These are phyloP conservation scores for Ceratocystis cubensis DNA, from an alignment of 2,329 filamentous ascomycete species.

Conservation along the genomic window DNA sequence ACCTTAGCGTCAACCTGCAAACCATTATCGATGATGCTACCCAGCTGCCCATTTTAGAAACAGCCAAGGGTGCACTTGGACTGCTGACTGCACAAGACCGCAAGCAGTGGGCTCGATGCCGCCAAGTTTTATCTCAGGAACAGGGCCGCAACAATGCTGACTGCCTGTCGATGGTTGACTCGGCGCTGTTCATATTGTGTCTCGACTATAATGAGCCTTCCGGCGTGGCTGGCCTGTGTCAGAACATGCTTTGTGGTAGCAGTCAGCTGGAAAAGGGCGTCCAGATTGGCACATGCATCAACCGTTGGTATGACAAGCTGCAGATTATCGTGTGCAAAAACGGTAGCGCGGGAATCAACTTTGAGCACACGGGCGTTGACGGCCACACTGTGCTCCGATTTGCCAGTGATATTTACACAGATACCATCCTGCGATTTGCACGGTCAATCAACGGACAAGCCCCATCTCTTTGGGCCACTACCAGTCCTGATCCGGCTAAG, in stretches of 20 bases:
- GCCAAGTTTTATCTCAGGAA: conserved; percentile 77
- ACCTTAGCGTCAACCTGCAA: conserved; percentile 79
- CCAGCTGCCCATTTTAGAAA: conserved; percentile 80
- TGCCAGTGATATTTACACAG: conserved; percentile 90
- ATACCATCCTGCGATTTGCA: conserved; percentile 92
- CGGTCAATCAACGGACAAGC: conserved; percentile 80
- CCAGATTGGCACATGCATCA: conserved; percentile 94
- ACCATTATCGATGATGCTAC: conserved; percentile 85
- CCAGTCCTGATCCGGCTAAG: conserved; percentile 83
- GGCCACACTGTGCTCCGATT: conserved; percentile 94
- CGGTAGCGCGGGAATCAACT: conserved; percentile 96
- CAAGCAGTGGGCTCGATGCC: conserved; percentile 84
- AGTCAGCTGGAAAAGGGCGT: conserved; percentile 85
- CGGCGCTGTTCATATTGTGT: conserved; percentile 82
- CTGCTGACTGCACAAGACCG: conserved; percentile 93
- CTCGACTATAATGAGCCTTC: conserved; percentile 82
- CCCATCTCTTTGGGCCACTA: conserved; percentile 80
- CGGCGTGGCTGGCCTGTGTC: conserved; percentile 73
- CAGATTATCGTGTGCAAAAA: conserved; percentile 99
- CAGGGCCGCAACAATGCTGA: conserved; percentile 89
- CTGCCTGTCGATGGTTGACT: conserved; percentile 89
- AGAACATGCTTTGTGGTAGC: conserved; percentile 96
- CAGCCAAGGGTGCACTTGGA: conserved; percentile 86
- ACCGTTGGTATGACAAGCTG: conserved; percentile 97
- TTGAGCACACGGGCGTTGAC: conserved; percentile 95